Conservation (phyloP, 805 yeast genomes). For the Saturnispora hagleri region DNA sequence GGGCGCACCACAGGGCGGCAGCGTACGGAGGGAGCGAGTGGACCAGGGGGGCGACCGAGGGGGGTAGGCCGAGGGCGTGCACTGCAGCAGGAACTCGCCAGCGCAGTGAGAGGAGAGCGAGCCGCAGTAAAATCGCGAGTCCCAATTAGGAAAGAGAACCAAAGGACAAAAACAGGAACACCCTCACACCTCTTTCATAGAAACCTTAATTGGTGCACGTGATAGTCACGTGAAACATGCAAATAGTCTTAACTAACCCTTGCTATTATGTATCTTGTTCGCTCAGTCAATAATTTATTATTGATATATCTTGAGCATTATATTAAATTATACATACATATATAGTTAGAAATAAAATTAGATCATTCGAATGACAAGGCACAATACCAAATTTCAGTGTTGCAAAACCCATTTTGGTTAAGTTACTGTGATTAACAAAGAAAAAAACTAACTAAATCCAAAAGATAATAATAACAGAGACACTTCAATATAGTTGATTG, state of each 20-base stretch:
- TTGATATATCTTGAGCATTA: background rate
- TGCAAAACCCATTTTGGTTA: background rate
- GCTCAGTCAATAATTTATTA: background rate
- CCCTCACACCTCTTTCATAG: background rate
- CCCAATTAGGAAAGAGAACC: background rate
- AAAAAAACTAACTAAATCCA: background rate
- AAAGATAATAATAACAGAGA: background rate
- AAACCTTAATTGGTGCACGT: background rate
- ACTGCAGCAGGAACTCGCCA: background rate
- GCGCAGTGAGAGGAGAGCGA: background rate
- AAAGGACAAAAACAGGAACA: background rate
- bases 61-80: background rate
- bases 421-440: background rate
- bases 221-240: background rate
- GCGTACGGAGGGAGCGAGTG: background rate
- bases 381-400: background rate
- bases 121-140: background rate
- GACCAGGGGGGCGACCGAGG: background rate
- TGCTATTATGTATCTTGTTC: too few relatives aligned
- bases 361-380: background rate
- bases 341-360: background rate
- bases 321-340: background rate
- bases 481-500: background rate
- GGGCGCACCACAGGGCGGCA: background rate
- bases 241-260: too few relatives aligned